Conservation (phyloP, 352 stramenopile genomes). For the Phytopythium cucurbitacearum region DNA sequence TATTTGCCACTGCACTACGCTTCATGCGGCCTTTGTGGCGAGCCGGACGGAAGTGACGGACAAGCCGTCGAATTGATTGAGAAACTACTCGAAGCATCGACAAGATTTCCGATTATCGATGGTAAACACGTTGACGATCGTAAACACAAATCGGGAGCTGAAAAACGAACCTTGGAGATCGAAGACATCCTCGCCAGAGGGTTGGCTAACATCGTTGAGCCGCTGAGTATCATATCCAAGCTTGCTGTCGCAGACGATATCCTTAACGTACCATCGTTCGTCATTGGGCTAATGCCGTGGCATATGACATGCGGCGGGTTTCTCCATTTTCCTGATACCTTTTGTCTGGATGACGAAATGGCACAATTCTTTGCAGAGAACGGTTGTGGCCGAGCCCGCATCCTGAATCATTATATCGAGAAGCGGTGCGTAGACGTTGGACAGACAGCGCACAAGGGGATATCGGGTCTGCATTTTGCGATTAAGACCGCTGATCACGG, state of each 20-base stretch:
- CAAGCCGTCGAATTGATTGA: conserved; percentile 25
- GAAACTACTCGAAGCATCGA: conserved; percentile 21
- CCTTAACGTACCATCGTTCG: conserved; percentile 18
- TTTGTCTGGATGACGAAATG: conserved; percentile 56
- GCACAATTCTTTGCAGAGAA: conserved; percentile 30
- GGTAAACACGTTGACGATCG: conserved; percentile 40
- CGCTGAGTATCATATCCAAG: conserved; percentile 28
- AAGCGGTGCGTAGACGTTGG: conserved; percentile 34
- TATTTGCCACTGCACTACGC: conserved; percentile 67
- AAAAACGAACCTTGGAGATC: conserved; percentile 55
- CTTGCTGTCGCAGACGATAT: conserved; percentile 31
- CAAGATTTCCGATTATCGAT: conserved; percentile 17
- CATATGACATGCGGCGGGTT: conserved; percentile 62
- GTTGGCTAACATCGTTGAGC: conserved; percentile 23
- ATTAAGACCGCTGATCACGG: conserved; percentile 44
- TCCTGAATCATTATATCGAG: conserved; percentile 32
- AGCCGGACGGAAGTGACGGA: conserved; percentile 10
- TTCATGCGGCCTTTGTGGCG: conserved; percentile 50
- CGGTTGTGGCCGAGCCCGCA: conserved; percentile 23
- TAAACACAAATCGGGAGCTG: conserved; percentile 47
- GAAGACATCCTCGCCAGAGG: conserved; percentile 48
- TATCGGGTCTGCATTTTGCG: conserved; percentile 46
- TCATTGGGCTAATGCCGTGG: conserved; percentile 42
- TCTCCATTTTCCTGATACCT: conserved; percentile 20
- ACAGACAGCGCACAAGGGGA: conserved; percentile 15